phyloP scores from a whole-genome alignment of 202 grass and related monocot species.

The Cymbopogon flexuosus region DNA sequence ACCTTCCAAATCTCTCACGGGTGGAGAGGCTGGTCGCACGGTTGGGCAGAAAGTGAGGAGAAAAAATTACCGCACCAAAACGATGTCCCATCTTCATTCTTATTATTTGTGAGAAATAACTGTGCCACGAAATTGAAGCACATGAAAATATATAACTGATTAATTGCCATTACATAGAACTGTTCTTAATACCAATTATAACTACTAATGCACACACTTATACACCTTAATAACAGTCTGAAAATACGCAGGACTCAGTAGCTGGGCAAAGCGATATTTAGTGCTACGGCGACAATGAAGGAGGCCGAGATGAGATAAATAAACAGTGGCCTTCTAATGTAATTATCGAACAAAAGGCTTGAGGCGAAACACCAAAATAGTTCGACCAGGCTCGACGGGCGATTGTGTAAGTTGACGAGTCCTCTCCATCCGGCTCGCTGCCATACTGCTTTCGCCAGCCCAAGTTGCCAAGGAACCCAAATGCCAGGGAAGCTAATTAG shows the following conservation, averaged over 20 bases:
- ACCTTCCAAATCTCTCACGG: too few species aligned
- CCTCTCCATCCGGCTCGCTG: conserved; percentile 14
- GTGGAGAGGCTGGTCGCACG: too few species aligned
- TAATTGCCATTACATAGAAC: too few species aligned
- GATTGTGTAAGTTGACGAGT: not conserved
- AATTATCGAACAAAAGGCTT: not conserved
- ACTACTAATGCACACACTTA: too few species aligned
- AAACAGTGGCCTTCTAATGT: not conserved
- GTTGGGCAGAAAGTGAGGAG: too few species aligned
- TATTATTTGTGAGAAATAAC: too few species aligned
- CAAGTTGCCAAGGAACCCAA: not conserved
- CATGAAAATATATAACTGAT: too few species aligned
- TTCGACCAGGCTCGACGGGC: not conserved
- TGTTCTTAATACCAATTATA: too few species aligned
- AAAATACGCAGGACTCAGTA: not conserved
- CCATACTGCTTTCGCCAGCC: not conserved
- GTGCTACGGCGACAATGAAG: not conserved
- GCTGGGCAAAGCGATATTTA: not conserved
- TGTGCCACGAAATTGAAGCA: too few species aligned
- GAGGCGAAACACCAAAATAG: rapidly evolving
- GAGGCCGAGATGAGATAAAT: not conserved
- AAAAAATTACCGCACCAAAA: too few species aligned
- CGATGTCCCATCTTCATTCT: too few species aligned
- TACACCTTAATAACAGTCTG: too few species aligned
- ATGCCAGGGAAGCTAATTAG: not conserved